A percentile compares a stretch with the other conserved stretches of the same genome.
Evolutionary conservation across 2,329 filamentous ascomycete genomes (phyloP).

Genomic region (Claviceps digitariae): DNA sequence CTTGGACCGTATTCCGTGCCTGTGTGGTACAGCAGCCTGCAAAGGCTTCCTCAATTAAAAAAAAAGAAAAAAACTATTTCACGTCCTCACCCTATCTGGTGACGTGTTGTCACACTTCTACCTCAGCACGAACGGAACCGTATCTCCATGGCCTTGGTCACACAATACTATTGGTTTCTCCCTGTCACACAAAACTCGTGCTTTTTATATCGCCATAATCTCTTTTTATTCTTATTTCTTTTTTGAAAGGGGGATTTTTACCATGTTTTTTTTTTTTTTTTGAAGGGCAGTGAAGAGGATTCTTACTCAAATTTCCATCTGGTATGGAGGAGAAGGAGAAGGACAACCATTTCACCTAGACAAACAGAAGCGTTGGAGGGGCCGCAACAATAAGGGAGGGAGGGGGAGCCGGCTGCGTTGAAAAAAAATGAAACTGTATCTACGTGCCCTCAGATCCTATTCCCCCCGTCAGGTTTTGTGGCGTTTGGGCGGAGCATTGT

Average conservation of each 20-base stretch:
- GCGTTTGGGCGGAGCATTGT: constrained; percentile 7
- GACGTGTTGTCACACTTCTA: background rate
- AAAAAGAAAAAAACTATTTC: background rate
- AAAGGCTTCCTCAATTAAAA: constrained; percentile 96
- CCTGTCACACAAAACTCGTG: background rate
- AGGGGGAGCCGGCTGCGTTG: background rate
- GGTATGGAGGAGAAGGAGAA: background rate
- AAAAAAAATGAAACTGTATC: background rate
- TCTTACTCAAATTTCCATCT: background rate
- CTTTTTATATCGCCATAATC: background rate
- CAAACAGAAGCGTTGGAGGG: background rate
- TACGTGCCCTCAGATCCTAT: background rate
- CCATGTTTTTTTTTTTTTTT: background rate
- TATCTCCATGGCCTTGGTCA: background rate
- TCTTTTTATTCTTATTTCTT: background rate
- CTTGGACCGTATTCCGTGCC: constrained; percentile 88
- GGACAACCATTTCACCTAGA: background rate
- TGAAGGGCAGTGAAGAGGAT: background rate
- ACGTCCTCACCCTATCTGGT: too few relatives aligned
- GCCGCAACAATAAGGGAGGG: background rate
- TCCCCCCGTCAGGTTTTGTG: background rate
- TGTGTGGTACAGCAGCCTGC: constrained; percentile 90
- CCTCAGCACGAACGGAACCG: background rate
- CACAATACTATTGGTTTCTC: background rate
- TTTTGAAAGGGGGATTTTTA: too few relatives aligned